Percentiles rank a stretch among this genome's conserved stretches.
Conservation (phyloP, 2,329 filamentous ascomycete genomes). For the Aspergillus sp. region DNA sequence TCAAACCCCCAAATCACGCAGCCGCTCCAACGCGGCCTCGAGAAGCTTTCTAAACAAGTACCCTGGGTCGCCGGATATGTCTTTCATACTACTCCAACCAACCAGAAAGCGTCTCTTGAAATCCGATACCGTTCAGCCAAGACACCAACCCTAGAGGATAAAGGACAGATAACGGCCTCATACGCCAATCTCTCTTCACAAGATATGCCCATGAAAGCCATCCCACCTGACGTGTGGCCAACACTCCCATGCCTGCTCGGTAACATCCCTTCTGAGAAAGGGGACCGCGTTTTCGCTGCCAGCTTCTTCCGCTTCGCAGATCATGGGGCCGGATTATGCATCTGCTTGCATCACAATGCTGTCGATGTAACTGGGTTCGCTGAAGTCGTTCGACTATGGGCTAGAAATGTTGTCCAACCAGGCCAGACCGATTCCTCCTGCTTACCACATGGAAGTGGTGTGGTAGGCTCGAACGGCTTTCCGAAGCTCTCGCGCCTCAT, state of each 20-base stretch:
- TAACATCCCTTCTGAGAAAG: neutral
- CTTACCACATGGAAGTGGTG: neutral
- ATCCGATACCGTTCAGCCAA: too few relatives aligned
- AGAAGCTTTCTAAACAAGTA: too few relatives aligned
- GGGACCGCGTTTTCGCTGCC: slow-evolving; percentile 12
- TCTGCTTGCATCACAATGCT: slow-evolving; percentile 16
- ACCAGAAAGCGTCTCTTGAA: too few relatives aligned
- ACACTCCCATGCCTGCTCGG: neutral
- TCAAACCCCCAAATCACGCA: too few relatives aligned
- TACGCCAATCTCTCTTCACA: neutral
- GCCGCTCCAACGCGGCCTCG: too few relatives aligned
- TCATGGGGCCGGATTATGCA: slow-evolving; percentile 10
- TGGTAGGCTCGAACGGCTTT: neutral
- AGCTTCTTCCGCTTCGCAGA: slow-evolving; percentile 18
- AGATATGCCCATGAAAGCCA: neutral
- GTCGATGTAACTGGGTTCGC: slow-evolving; percentile 13
- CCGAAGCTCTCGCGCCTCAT: neutral
- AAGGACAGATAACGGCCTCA: neutral
- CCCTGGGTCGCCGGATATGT: too few relatives aligned
- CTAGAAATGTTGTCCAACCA: neutral
- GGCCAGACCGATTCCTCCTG: neutral
- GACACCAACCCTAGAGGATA: too few relatives aligned
- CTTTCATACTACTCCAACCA: too few relatives aligned
- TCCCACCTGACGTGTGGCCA: slow-evolving; percentile 8
- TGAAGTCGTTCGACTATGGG: slow-evolving; percentile 7